Evolutionary conservation across 495 filamentous ascomycete genomes (phyloP), one percentile per base, ranked within the genome.

Genomic region (Aspergillus heteromorphus): DNA sequence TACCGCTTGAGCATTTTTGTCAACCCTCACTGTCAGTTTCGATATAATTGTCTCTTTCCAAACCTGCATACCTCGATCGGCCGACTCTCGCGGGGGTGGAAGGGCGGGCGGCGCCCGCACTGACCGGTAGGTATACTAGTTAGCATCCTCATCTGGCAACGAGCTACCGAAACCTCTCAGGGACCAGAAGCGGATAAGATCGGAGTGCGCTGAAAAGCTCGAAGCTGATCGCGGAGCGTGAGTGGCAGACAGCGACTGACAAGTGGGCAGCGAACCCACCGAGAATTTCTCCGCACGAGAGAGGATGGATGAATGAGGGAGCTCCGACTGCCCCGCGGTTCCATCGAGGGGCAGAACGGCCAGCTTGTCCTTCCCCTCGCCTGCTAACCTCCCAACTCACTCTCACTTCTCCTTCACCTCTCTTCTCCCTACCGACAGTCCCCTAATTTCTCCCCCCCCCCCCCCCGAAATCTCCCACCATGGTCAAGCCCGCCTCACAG

Each of bases 401-500:
- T 1, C 18, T n/a, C 23, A 11, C 53, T 42, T 36, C 21, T 25
- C 25, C 29, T 19, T 29, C 31, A 6, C 8, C 29, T 13, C 21
- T 25, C 42, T 23, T 11, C 10, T 8, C 17, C 18, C 17, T 45
- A 13, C 10, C 41, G 1, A 45, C 7, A 47, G 18, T 2, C 5
- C 19, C 30, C 10, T 27, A 7, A 2, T n/a, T n/a, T n/a, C n/a
- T n/a, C n/a, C n/a, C n/a, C n/a, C n/a, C n/a, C n/a, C n/a, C n/a
- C n/a, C n/a, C n/a, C n/a, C n/a, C n/a, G 38, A 21, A 19, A 45
- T 23, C 40, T 14, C 25, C 25, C 9, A 67, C 36, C 11, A 73
- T 69, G 58, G 49, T 64, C 17, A 72, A 63, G 45, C 42, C 67
- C 10, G 38, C 63, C 40, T 62, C 58, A 18, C 56, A 65, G 30